Conservation (phyloP, 1,284 basidiomycete genomes). For the Rhodotorula mucilaginosa region DNA sequence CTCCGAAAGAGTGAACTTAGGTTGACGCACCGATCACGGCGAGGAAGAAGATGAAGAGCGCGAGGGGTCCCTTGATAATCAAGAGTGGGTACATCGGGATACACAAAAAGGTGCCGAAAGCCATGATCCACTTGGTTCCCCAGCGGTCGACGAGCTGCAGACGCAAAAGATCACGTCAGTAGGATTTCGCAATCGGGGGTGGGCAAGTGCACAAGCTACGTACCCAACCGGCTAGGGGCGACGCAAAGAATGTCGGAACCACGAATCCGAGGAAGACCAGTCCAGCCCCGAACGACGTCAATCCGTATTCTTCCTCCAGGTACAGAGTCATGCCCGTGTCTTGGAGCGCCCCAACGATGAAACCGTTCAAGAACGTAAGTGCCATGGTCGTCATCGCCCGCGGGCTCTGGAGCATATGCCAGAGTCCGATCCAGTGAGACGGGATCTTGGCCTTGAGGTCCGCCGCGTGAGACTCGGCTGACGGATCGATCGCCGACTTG, state of each 20-base stretch:
- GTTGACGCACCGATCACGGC: slow-evolving; percentile 31
- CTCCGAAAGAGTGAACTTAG: background rate
- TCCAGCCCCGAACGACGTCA: slow-evolving; percentile 39
- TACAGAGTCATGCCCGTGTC: slow-evolving; percentile 29
- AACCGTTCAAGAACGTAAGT: slow-evolving; percentile 33
- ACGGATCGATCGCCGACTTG: no score
- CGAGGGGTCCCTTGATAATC: slow-evolving; percentile 38
- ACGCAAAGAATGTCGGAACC: slow-evolving; percentile 35
- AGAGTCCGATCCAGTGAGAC: slow-evolving; percentile 7
- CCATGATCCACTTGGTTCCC: slow-evolving; percentile 35
- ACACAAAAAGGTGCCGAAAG: slow-evolving; percentile 24
- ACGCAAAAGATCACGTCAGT: background rate
- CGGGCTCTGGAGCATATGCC: slow-evolving; percentile 6
- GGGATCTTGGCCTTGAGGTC: background rate
- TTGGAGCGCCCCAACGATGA: slow-evolving; percentile 38
- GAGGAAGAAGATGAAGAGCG: slow-evolving; percentile 41
- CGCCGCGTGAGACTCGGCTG: no score
- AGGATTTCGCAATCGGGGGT: background rate
- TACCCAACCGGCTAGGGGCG: slow-evolving; percentile 19
- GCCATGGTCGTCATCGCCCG: slow-evolving; percentile 25
- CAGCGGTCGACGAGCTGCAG: slow-evolving; percentile 27
- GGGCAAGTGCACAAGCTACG: background rate
- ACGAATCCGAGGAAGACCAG: slow-evolving; percentile 41
- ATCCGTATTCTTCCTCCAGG: slow-evolving; percentile 33
- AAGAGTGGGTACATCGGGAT: slow-evolving; percentile 36